Evolutionary conservation across 1,139 yeast genomes (phyloP).

Genomic region (Saccharomycopsis hybrid): DNA sequence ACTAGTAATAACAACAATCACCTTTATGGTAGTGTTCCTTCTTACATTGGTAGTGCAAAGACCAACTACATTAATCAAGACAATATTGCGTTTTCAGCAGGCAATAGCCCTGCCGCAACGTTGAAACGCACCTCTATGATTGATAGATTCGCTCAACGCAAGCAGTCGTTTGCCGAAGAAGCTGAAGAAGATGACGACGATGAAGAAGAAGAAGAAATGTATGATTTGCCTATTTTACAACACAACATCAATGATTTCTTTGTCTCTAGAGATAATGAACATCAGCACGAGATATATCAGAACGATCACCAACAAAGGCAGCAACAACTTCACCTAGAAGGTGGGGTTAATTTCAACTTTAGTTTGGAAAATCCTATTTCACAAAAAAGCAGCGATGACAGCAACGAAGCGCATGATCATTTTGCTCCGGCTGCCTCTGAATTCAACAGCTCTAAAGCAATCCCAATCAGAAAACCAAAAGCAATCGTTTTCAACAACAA

Average conservation of each 20-base stretch:
- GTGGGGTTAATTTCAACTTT: neutral
- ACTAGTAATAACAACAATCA: neutral
- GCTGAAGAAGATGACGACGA: neutral
- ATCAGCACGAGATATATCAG: too few relatives aligned
- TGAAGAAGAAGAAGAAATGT: neutral
- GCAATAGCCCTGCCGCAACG: neutral
- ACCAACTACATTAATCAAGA: neutral
- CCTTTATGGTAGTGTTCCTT: neutral
- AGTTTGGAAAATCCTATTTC: neutral
- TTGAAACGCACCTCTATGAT: neutral
- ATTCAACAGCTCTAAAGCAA: neutral
- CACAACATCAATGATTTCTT: neutral
- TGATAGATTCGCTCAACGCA: neutral
- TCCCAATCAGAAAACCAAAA: neutral
- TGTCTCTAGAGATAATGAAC: too few relatives aligned
- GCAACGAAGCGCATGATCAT: neutral
- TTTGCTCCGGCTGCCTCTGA: neutral
- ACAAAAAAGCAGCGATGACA: neutral
- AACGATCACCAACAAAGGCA: neutral
- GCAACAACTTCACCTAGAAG: neutral
- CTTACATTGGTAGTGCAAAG: neutral
- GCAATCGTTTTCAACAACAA: neutral
- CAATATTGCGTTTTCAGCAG: neutral
- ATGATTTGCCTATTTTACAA: neutral
- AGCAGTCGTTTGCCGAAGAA: neutral